These are phyloP conservation scores for Ustilago lituana DNA, from an alignment of 1,284 basidiomycete species.

Conservation along the genomic window DNA sequence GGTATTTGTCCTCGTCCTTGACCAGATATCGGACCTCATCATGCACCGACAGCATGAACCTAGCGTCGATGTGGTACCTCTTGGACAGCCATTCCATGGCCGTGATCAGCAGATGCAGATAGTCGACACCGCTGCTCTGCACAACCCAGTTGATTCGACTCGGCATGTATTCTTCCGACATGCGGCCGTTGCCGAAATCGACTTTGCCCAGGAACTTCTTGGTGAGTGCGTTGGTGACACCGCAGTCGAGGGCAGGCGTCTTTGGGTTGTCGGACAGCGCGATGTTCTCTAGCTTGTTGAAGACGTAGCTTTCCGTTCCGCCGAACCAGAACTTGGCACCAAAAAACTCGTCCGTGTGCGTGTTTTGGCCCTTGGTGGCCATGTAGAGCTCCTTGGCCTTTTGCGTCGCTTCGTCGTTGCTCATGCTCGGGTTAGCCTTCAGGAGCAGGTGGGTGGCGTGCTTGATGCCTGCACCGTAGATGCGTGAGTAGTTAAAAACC, in stretches of 20 bases:
- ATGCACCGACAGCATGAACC: slow-evolving; percentile 96
- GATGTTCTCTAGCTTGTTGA: slow-evolving; percentile 98
- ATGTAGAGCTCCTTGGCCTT: slow-evolving; percentile 88
- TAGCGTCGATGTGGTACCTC: slow-evolving; percentile 85
- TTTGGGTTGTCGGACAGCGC: slow-evolving; percentile 85
- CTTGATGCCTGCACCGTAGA: slow-evolving; percentile 96
- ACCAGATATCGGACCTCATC: slow-evolving; percentile 96
- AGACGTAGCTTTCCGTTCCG: slow-evolving; percentile 95
- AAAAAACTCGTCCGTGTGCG: slow-evolving; percentile 55
- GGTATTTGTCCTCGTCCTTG: slow-evolving; percentile 84
- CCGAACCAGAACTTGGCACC: slow-evolving; percentile 90
- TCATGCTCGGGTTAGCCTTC: slow-evolving; percentile 84
- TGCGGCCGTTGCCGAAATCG: slow-evolving; percentile 68
- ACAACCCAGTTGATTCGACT: slow-evolving; percentile 99
- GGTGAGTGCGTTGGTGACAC: slow-evolving; percentile 88
- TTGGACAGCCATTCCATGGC: slow-evolving; percentile 88
- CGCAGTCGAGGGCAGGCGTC: slow-evolving; percentile 93
- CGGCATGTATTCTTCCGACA: slow-evolving; percentile 89
- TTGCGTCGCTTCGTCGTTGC: slow-evolving; percentile 79
- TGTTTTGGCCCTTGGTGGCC: slow-evolving; percentile 83
- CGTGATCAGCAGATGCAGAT: slow-evolving; percentile 93
- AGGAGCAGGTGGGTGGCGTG: slow-evolving; percentile 89
- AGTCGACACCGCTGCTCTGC: slow-evolving; percentile 97
- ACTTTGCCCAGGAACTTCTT: slow-evolving; percentile 80
- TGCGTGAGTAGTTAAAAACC: slow-evolving; percentile 98